Evolutionary conservation across 208 protist species (phyloP), one percentile per base, ranked within the genome.

Genomic region (Crithidia expoeki): DNA sequence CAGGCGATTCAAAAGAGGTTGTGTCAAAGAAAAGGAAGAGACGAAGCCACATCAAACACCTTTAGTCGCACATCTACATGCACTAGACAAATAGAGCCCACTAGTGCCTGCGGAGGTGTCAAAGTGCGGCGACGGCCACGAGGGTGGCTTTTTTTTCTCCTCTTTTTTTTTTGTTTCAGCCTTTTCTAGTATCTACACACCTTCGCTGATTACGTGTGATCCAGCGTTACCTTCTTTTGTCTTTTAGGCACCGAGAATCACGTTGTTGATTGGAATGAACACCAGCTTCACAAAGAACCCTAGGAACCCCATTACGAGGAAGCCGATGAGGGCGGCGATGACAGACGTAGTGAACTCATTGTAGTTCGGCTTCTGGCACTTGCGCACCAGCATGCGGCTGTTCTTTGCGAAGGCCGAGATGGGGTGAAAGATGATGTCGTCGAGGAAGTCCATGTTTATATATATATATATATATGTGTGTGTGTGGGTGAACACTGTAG

Each of bases 221-320:
- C n/a, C n/a, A n/a, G n/a, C n/a, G n/a, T n/a, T 7, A 4, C 21
- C 14, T 40, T 40, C 12, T 30, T 32, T 38, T 55, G 14, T 32
- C 21, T 23, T 51, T 72, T 77, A 81, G 5, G 83, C 76, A 9
- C 90, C 90, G 19, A 98, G 85, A 49, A 98, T 95, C 28, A 98
- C 94, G 72, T 98, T 98, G 81, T 98, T 98, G 79, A 98, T 98
- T 11, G 96, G 97, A 67, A 98, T 98, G 61, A 98, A 97, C 75
- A 98, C 92, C 21, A 98, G 78, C 83, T 98, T 98, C 3, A 98
- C 90, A 70, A 98, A 96, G 75, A 98, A 98, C 52, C 97, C 97
- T 50, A 98, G 73, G 68, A 98, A 96, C 46, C 97, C 97, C 84
- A 98, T 95, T 25, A 98, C 74, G n/a, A 92, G 68, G 68, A 98